phyloP scores from a whole-genome alignment of 2,329 filamentous ascomycete species.

The Hysterium pulicare region DNA sequence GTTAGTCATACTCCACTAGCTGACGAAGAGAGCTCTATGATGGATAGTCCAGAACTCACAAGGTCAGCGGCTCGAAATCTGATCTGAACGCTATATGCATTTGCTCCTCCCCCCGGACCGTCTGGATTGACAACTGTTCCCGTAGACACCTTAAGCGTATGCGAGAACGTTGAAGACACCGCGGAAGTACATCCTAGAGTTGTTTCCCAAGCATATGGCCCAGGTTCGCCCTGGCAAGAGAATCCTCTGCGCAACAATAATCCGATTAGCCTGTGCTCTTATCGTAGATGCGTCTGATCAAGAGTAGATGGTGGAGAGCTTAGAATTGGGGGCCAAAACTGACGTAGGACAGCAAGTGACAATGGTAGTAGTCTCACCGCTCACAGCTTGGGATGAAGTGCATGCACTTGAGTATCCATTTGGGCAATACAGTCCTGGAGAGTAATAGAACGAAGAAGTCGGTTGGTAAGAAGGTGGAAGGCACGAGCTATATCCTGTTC shows the following conservation, averaged over 20 bases:
- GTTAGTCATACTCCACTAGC: not conserved
- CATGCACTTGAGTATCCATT: not conserved
- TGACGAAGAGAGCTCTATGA: not conserved
- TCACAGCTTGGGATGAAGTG: too few species aligned
- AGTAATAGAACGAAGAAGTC: slow-evolving; percentile 2
- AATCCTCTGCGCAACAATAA: not conserved
- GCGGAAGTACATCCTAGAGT: not conserved
- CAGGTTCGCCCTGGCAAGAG: not conserved
- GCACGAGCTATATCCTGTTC: not conserved
- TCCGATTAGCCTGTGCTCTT: not conserved
- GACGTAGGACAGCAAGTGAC: not conserved
- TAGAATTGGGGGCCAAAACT: too few species aligned
- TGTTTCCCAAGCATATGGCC: not conserved
- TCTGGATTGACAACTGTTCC: not conserved
- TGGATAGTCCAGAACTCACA: not conserved
- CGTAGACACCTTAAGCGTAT: not conserved
- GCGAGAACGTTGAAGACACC: not conserved
- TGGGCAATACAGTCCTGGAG: not conserved
- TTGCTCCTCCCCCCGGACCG: not conserved
- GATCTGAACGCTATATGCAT: not conserved
- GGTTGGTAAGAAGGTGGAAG: not conserved
- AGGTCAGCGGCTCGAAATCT: not conserved
- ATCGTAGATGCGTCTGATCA: not conserved
- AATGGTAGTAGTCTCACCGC: not conserved
- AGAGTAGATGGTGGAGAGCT: not conserved